Evolutionary conservation across 805 yeast species (phyloP).

Genomic region (Metschnikowia drakensbergensis): DNA sequence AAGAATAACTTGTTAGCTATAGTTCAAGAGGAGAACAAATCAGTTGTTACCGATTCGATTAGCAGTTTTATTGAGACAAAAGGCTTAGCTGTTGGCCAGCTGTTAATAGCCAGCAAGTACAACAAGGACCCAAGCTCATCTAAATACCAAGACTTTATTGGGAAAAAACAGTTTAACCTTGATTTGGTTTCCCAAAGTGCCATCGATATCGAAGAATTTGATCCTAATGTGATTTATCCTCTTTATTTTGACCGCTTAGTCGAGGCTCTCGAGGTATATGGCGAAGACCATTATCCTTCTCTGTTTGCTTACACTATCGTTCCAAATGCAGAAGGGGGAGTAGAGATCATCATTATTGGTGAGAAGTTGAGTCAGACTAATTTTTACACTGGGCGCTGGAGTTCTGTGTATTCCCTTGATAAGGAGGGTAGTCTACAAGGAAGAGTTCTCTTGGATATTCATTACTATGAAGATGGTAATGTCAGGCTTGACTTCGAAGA

Average conservation of each 20-base stretch:
- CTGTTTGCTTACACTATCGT: conserved; percentile 42
- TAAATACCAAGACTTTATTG: conserved; percentile 51
- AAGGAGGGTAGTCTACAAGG: conserved; percentile 43
- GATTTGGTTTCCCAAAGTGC: conserved; percentile 50
- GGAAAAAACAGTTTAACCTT: conserved; percentile 50
- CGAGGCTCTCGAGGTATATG: conserved; percentile 45
- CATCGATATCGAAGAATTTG: conserved; percentile 49
- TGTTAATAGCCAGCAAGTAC: conserved; percentile 30
- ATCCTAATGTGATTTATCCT: conserved; percentile 25
- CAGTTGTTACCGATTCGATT: conserved; percentile 26
- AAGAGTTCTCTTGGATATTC: conserved; percentile 64
- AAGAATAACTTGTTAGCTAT: conserved; percentile 24
- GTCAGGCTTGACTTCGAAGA: conserved; percentile 62
- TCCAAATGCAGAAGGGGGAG: conserved; percentile 28
- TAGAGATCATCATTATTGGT: conserved; percentile 61
- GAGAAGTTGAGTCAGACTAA: conserved; percentile 69
- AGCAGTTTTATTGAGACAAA: conserved; percentile 27
- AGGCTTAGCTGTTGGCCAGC: conserved; percentile 28
- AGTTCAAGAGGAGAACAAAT: conserved; percentile 18
- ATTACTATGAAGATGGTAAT: conserved; percentile 94
- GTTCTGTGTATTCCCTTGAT: conserved; percentile 52
- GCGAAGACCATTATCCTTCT: conserved; percentile 64
- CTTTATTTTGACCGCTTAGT: conserved; percentile 28
- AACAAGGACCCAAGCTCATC: conserved; percentile 33
- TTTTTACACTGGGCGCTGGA: conserved; percentile 90